Evolutionary conservation across 2,329 filamentous ascomycete species (phyloP), one percentile per base, ranked within the genome.

Genomic region (Talaromyces funiculosus): DNA sequence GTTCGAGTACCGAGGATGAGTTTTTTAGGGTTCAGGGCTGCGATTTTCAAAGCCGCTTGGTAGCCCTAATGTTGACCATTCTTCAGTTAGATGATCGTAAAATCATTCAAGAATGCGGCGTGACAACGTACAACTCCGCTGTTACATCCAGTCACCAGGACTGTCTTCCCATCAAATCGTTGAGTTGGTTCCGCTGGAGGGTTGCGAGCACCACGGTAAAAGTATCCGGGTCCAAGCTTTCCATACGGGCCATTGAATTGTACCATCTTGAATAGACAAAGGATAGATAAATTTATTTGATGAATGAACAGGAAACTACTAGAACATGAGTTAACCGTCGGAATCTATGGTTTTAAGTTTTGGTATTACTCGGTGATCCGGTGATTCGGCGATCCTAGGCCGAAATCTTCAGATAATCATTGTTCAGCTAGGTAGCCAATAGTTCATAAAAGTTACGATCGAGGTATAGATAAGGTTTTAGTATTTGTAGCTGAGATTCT

Each of bases 1-100:
- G 53, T 57, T 35, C 59, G 59, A 14, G 59, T 61, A 43, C 59
- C 59, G 24, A 61, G 59, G 45, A 61, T 57, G 4, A 61, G 53
- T 33, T 22, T 61, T n/a, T 61, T 51, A 2, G 59, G 59, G 26
- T 42, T 49, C 3, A 56, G 35, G 12, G 53, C 53, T 12, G 59
- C 59, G 16, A 61, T 61, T 57, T 61, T 57, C 31, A 61, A 8
- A 7, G 53, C 42, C 2, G 59, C 59, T 53, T 61, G 31, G 53
- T 56, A 61, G 26, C 53, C 59, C 59, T 61, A 9, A n/a, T 2
- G n/a, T 29, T 18, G 10, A 49, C 14, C 24, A 16, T 26, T 49
- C 26, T 3, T 6, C 3, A 4, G 10, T 51, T 51, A 51, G 29
- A 22, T 4, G 10, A 9, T 14, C 9, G 7, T 20, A 8, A n/a